Percentiles rank a stretch among this genome's conserved stretches.
These are phyloP conservation scores for Trichomonas gallinae DNA, from an alignment of 208 protist genomes.

Conservation along the genomic window DNA sequence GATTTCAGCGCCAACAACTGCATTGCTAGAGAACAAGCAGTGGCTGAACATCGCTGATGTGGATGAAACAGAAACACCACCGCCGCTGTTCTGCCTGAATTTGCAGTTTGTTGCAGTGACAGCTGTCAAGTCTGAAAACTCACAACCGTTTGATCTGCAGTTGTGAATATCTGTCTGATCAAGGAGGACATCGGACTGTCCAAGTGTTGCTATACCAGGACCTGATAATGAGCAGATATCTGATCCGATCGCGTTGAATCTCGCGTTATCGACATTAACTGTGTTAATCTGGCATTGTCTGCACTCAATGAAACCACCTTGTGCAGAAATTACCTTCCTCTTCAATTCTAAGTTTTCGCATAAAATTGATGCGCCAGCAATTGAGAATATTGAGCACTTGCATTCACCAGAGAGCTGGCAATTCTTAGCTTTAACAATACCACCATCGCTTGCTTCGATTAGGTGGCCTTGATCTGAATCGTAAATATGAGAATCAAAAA, in stretches of 20 bases:
- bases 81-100: neutral
- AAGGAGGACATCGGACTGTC: neutral
- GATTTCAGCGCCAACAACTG: neutral
- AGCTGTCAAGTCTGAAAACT: neutral
- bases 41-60: neutral
- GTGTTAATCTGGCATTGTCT: neutral
- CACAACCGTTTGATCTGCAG: neutral
- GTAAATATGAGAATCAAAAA: neutral
- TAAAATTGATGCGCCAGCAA: neutral
- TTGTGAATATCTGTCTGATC: neutral
- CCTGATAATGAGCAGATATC: neutral
- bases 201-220: neutral
- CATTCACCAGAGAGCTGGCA: neutral
- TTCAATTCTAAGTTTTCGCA: neutral
- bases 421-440: neutral
- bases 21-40: neutral
- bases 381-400: neutral
- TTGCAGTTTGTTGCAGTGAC: neutral
- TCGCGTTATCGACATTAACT: neutral
- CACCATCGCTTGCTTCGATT: neutral
- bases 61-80: neutral
- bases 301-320: neutral
- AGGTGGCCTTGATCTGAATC: neutral
- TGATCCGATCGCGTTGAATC: neutral
- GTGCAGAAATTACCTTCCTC: neutral